Evolutionary conservation across 805 yeast species (phyloP), one percentile per base, ranked within the genome.

Genomic region (Schizosaccharomyces osmophilus): DNA sequence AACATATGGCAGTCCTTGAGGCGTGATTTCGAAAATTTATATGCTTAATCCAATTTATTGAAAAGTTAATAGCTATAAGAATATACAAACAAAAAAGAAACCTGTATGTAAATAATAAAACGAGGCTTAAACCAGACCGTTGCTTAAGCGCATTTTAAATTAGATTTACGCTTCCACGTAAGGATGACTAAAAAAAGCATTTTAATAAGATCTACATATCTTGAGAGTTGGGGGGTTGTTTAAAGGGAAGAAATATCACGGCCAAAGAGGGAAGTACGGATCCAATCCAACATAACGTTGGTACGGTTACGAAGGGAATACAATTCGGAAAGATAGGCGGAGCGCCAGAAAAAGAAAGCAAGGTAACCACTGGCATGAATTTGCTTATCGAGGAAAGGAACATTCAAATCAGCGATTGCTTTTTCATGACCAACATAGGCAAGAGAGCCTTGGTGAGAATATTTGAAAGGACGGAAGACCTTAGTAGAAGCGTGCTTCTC

Each of bases 241-340:
- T 80, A 84, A 74, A 85, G 95, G 72, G 90, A 83, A 66, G 94
- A 85, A 68, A 87, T 84, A 73, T 89, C 96, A 77, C 97, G 85
- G 64, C 97, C 97, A 69, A 89, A 86, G 70, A 87, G 74, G 66
- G 82, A 79, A 64, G 86, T 84, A 77, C 89, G 90, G 64, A 82
- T 69, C 97, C 97, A 89, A 72, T 90, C 97, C 65, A 86, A 73
- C 66, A 82, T 79, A 62, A 89, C 95, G 70, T 88, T 79, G 64
- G 88, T 75, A 78, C 87, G 90, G 77, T 87, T 89, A 76, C 89
- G 84, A 68, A 86, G 80, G 64, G 72, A 89, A 79, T 73, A 89
- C 82, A 96, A 89, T 88, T 70, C 60, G 13, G 85, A 81, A 66
- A 89, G 81, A 73, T 89, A 88, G 39, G 95, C 95, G 36, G 87